Conservation (phyloP, 2,329 filamentous ascomycete species). For the Fusarium tuaranense region DNA sequence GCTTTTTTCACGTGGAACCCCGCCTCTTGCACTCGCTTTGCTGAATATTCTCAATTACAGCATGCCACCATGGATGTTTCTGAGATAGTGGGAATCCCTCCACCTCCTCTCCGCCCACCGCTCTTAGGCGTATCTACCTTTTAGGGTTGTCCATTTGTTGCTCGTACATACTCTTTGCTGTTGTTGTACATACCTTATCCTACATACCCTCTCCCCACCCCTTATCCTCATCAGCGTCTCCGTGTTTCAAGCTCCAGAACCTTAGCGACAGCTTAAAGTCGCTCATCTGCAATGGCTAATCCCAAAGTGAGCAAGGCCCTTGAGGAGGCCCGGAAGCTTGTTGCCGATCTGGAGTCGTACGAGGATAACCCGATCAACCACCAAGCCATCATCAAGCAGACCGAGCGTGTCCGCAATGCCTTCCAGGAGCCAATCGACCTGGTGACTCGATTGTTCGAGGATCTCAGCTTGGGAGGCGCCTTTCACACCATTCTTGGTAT, state of each 20-base stretch:
- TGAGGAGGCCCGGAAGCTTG: constrained; percentile 42
- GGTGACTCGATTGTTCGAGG: constrained; percentile 41
- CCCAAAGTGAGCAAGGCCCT: constrained; percentile 44
- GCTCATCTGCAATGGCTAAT: constrained; percentile 23
- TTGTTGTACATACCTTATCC: not conserved
- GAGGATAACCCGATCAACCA: constrained; percentile 40
- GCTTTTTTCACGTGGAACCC: constrained; percentile 8
- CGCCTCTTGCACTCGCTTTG: constrained; percentile 15
- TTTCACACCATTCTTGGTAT: constrained; percentile 45
- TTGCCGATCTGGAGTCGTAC: constrained; percentile 42
- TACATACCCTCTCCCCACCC: not conserved
- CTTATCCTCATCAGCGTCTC: not conserved
- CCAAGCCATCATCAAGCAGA: constrained; percentile 39
- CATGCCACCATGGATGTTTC: not conserved
- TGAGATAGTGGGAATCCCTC: not conserved
- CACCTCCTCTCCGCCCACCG: not conserved
- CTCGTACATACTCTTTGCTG: not conserved
- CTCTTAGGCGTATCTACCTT: not conserved
- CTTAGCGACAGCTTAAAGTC: not conserved
- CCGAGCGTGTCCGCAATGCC: constrained; percentile 37
- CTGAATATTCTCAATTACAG: constrained; percentile 16
- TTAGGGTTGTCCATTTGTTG: not conserved
- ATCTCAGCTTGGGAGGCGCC: constrained; percentile 37
- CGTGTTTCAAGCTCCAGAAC: not conserved
- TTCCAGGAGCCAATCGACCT: constrained; percentile 46